Base-by-base conservation (phyloP, 805 yeast genomes). In the Kodamaea leandrae region DNA sequence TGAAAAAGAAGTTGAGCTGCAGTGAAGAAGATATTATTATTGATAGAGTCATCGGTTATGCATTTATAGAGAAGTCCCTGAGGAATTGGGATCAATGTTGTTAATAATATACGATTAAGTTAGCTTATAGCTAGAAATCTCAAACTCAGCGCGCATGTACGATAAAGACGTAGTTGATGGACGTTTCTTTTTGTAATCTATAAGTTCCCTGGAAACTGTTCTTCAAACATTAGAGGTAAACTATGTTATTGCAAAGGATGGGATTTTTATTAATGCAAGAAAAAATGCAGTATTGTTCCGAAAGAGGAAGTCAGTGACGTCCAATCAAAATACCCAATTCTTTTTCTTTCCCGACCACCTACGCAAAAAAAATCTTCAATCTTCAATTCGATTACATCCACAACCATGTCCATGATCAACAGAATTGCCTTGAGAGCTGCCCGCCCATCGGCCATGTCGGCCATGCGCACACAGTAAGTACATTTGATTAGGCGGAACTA, bases 341-440 rank as follows among this genome's bases (percentile, higher is more conserved):
- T 53, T 49, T 49, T 39, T 38, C 43, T 33, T 38, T 50, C 47
- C 51, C 58, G 57, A 56, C 49, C 51, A 51, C 52, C 21, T 17
- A 17, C 33, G 36, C 24, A 36, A 37, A 49, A 48, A 43, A 42
- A 39, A 24, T 27, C 35, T 39, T 33, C 36, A 36, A 39, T 33
- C 42, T 42, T 43, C 25, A 37, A 37, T 41, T 45, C 42, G 37
- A 32, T 43, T 41, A 41, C 40, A 48, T 35, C 43, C 46, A 32
- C 42, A 36, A 57, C 44, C 37, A 65, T 67, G 71, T 66, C 72
- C 53, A 59, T 66, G 60, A 60, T 69, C 50, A 62, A 63, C 59
- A 68, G 68, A 65, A 58, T 67, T 57, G 71, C 71, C 51, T 56
- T 66, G 51, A 68, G 65, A 61, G 67, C 69, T 47, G 54, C 53